Conservation (phyloP, 2,329 filamentous ascomycete species). For the Aphanocladium album region DNA sequence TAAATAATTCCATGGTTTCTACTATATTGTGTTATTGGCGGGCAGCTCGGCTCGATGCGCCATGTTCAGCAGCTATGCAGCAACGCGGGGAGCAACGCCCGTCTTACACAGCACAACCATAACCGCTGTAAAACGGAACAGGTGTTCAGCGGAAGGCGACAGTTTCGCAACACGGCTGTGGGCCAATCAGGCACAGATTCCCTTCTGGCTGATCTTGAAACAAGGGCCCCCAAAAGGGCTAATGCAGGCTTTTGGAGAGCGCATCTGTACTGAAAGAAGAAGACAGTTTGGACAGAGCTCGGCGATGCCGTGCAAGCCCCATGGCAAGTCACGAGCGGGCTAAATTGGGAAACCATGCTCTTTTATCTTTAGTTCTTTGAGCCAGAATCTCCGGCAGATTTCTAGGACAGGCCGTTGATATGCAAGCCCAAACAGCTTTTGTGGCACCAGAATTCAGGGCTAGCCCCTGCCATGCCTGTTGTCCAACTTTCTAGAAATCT, state of each 20-base stretch:
- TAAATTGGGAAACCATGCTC: not conserved
- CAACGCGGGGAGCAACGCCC: not conserved
- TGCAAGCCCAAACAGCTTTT: not conserved
- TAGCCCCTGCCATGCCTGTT: not conserved
- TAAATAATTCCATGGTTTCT: not conserved
- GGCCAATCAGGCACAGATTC: not conserved
- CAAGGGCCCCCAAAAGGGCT: constrained; percentile 2
- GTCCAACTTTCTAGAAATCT: constrained; percentile 8
- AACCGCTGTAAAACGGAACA: not conserved
- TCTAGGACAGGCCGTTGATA: too few relatives aligned
- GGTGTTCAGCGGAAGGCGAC: not conserved
- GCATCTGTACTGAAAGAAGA: not conserved
- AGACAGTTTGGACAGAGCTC: not conserved
- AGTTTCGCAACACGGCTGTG: not conserved
- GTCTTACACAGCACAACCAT: not conserved
- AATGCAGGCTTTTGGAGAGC: not conserved
- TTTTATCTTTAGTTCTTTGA: not conserved
- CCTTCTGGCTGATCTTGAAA: not conserved
- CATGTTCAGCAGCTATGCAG: not conserved
- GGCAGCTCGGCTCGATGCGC: not conserved
- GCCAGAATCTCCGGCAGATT: not conserved
- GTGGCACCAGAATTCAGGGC: not conserved
- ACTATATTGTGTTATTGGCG: not conserved
- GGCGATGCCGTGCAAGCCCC: constrained; percentile 6
- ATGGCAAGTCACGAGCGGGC: not conserved